These are phyloP conservation scores for Pharus latifolius DNA, from an alignment of 176 grass and related monocot species.

Conservation along the genomic window DNA sequence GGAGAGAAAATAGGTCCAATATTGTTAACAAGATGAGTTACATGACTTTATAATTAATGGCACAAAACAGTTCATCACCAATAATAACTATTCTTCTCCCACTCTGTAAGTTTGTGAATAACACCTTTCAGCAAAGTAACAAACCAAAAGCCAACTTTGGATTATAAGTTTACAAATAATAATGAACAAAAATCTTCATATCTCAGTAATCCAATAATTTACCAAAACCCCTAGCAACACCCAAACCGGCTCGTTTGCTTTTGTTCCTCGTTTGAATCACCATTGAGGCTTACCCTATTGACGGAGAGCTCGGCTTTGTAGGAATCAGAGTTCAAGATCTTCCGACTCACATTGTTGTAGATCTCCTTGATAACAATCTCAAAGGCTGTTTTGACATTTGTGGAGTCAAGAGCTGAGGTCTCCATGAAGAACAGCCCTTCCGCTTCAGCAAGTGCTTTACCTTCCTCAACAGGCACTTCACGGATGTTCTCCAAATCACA, in stretches of 20 bases:
- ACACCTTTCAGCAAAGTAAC: background rate
- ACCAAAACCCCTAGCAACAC: constrained; percentile 46
- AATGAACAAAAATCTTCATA: background rate
- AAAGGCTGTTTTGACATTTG: constrained; percentile 67
- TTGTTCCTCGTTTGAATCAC: constrained; percentile 32
- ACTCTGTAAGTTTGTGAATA: constrained; percentile 17
- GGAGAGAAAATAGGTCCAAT: too few relatives aligned
- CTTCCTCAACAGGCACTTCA: constrained; percentile 57
- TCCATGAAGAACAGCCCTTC: constrained; percentile 93
- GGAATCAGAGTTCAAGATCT: constrained; percentile 65
- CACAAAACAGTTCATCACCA: background rate
- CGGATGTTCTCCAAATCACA: constrained; percentile 73
- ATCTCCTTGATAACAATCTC: constrained; percentile 81
- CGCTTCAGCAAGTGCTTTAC: constrained; percentile 60
- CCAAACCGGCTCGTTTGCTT: constrained; percentile 48
- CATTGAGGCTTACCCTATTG: constrained; percentile 69
- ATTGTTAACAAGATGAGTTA: background rate
- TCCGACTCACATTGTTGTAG: constrained; percentile 73
- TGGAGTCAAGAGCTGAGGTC: constrained; percentile 74
- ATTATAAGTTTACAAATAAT: constrained; percentile 35
- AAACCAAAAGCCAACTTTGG: background rate
- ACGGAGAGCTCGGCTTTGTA: constrained; percentile 75
- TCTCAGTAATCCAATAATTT: constrained; percentile 13
- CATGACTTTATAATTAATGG: background rate
- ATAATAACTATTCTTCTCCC: constrained; percentile 5